Evolutionary conservation across 2,329 filamentous ascomycete genomes (phyloP), one percentile per base, ranked within the genome.

Genomic region (Colletotrichum sansevieriae): DNA sequence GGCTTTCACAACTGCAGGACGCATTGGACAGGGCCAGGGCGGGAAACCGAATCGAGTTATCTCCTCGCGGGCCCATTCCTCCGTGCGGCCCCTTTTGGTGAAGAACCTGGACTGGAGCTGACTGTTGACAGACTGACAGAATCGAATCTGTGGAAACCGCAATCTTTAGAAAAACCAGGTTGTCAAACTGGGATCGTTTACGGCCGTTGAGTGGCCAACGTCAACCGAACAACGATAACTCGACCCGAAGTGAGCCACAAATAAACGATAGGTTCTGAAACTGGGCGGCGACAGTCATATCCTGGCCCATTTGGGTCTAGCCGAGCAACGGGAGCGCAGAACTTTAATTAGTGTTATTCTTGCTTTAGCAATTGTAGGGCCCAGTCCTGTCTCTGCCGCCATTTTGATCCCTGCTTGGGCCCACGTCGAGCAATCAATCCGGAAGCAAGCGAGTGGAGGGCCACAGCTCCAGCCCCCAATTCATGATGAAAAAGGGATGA

Each of bases 391-490:
- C 39, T 51, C 25, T 46, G 18, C 54, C 41, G 33, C 29, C 20
- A 18, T 29, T 22, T n/a, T 22, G 10, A 59, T 41, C 52, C 61
- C 25, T 65, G 65, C 12, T 20, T 8, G 11, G 37, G 33, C 63
- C 54, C 54, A 68, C 47, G 46, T 59, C 15, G n/a, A 46, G 65
- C 65, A 68, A 68, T 68, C 54, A 68, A 56, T 60, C 22, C 47
- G 49, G 47, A 52, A 51, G 44, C 64, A 67, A 67, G 58, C 64
- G 58, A 62, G 51, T 47, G 51, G 46, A 12, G 39, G 33, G 20
- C 44, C 39, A 52, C 18, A n/a, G 20, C 18, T 46, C 46, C 39
- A 37, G 47, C 29, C 61, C 25, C 25, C 52, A 41, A 54, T 52
- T 61, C 20, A 44, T 25, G 18, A 59, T 64, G 33, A 18, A 47